phyloP scores from a whole-genome alignment of 345 rosid species.

The Citrus medica region DNA sequence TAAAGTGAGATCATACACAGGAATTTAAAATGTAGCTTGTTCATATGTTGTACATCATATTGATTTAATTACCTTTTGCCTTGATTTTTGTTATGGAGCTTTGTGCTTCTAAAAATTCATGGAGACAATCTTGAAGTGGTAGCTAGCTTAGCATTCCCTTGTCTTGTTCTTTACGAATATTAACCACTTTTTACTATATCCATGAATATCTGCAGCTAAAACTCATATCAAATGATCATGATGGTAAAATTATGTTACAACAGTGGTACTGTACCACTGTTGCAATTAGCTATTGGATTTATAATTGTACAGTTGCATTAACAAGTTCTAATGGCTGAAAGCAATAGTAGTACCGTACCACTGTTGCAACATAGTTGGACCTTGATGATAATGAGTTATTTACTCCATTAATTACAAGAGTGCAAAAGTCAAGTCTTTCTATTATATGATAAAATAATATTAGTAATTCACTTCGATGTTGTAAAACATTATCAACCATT shows the following conservation, averaged over 20 bases:
- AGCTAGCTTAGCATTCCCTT: background rate
- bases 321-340: too few relatives aligned
- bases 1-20: background rate
- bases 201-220: background rate
- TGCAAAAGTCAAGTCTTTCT: too few relatives aligned
- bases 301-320: too few relatives aligned
- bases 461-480: too few relatives aligned
- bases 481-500: too few relatives aligned
- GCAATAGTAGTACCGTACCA: too few relatives aligned
- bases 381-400: background rate
- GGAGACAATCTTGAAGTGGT: slow-evolving; percentile 19
- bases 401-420: too few relatives aligned
- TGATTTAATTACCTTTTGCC: background rate
- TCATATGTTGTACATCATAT: background rate
- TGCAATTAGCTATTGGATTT: too few relatives aligned
- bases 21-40: background rate
- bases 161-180: background rate
- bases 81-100: slow-evolving; percentile 6
- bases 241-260: too few relatives aligned
- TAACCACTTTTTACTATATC: background rate
- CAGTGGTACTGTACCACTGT: too few relatives aligned
- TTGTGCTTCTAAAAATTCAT: background rate
- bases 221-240: background rate
- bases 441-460: too few relatives aligned
- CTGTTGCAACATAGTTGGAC: too few relatives aligned